Evolutionary conservation across 2,329 filamentous ascomycete genomes (phyloP), one percentile per base, ranked within the genome.

Genomic region (Penicillium sclerotiorum): DNA sequence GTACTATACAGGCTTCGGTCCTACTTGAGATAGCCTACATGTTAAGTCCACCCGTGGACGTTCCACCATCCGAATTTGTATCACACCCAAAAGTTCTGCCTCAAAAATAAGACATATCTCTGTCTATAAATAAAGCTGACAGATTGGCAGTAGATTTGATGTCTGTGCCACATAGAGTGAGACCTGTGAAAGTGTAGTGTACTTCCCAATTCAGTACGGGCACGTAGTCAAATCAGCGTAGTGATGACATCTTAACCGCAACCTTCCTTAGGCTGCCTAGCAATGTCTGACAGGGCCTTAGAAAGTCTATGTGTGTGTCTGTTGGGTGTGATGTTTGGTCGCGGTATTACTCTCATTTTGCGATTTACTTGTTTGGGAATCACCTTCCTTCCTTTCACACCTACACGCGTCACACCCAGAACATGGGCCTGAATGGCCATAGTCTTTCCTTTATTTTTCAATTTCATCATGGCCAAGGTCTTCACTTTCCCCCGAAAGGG

Each of bases 181-280:
- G 37, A 40, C 37, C 20, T 27, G 8, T 36, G 17, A n/a, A 13
- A 4, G 20, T 23, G 12, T 13, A 32, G 28, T 20, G 11, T 21
- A 18, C 30, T 20, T 28, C 35, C 35, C 33, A 20, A 41, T 35
- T 45, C n/a, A 13, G 33, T 8, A 20, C 25, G 13, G 35, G 37
- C 18, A 56, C 46, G 50, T 5, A 55, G 53, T 57, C 55, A 55
- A 40, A 33, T 38, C 42, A 45, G 50, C 55, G 50, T 58, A 52
- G 46, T 54, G 45, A 58, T 58, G 57, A 59, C 55, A 58, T 59
- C 48, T 46, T 49, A 40, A 18, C 27, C 33, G 25, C 39, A 25
- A 22, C 17, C 18, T 18, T 27, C 20, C n/a, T n/a, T n/a, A n/a
- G 40, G 21, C 37, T 49, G 9, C 25, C 33, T 48, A 17, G 18